phyloP scores from a whole-genome alignment of 139 green algal genomes.

The Eudorina sp. region DNA sequence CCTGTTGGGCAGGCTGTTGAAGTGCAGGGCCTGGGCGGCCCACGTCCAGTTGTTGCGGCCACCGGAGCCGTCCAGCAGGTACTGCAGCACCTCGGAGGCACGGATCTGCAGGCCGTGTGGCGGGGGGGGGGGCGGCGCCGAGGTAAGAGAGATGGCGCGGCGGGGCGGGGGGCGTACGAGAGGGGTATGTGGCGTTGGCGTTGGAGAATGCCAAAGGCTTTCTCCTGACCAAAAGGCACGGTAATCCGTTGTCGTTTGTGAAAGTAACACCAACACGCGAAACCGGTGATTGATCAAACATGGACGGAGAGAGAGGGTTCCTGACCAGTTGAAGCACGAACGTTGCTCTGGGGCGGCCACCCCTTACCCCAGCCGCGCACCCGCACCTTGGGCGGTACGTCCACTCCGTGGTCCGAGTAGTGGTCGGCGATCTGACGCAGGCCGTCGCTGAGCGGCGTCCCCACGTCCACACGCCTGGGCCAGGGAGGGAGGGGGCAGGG shows the following conservation, averaged over 20 bases:
- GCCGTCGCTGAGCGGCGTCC: neutral
- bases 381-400: neutral
- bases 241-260: no score
- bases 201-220: no score
- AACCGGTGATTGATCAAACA: no score
- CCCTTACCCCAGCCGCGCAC: no score
- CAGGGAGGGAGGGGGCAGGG: neutral
- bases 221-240: no score
- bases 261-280: no score
- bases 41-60: neutral
- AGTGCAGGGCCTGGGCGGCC: neutral
- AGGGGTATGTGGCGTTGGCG: no score
- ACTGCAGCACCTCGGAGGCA: constrained; percentile 7
- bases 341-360: no score
- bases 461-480: neutral
- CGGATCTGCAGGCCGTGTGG: neutral
- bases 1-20: neutral
- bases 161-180: neutral
- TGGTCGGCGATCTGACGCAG: neutral
- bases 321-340: no score
- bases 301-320: no score
- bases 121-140: neutral
- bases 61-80: neutral
- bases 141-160: no score
- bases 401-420: neutral